phyloP scores from a whole-genome alignment of 108 stramenopile species.

The Cyclotella sp. region DNA sequence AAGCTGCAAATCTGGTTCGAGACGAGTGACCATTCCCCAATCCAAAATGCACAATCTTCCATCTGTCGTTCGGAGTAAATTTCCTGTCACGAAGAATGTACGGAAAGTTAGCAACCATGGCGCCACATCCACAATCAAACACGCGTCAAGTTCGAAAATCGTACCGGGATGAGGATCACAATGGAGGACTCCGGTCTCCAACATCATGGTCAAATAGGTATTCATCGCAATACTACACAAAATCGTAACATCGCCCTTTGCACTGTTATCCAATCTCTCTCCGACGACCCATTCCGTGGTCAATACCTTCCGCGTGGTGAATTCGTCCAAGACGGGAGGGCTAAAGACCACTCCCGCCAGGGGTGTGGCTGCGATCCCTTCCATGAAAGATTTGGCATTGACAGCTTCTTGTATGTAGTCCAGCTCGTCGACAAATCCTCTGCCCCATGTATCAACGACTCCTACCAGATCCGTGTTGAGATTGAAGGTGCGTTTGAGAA shows the following conservation, averaged over 20 bases:
- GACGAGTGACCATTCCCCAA: conserved; percentile 95
- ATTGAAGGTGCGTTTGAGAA: conserved; percentile 66
- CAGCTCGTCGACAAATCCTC: conserved; percentile 94
- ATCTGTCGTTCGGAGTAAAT: conserved; percentile 88
- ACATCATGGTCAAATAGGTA: conserved; percentile 87
- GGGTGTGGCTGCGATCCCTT: conserved; percentile 66
- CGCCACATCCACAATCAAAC: conserved; percentile 12
- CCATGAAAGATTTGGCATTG: conserved; percentile 83
- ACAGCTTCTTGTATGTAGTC: conserved; percentile 92
- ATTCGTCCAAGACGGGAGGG: conserved; percentile 72
- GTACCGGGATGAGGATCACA: conserved; percentile 55
- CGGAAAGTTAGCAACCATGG: conserved; percentile 5
- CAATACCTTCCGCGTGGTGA: conserved; percentile 80
- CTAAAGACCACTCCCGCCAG: conserved; percentile 84
- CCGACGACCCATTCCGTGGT: conserved; percentile 96
- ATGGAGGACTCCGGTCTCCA: conserved; percentile 79
- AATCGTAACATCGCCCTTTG: conserved; percentile 74
- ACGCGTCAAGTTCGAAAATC: conserved; percentile 46
- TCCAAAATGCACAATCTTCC: conserved; percentile 94
- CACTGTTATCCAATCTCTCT: conserved; percentile 82
- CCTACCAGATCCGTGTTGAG: conserved; percentile 86
- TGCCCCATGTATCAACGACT: conserved; percentile 92
- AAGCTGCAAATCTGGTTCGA: conserved; percentile 82
- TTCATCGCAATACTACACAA: conserved; percentile 92
- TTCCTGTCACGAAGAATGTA: conserved; percentile 69